phyloP scores from a whole-genome alignment of 139 green algal genomes.

The Chlamydomonas sp. region DNA sequence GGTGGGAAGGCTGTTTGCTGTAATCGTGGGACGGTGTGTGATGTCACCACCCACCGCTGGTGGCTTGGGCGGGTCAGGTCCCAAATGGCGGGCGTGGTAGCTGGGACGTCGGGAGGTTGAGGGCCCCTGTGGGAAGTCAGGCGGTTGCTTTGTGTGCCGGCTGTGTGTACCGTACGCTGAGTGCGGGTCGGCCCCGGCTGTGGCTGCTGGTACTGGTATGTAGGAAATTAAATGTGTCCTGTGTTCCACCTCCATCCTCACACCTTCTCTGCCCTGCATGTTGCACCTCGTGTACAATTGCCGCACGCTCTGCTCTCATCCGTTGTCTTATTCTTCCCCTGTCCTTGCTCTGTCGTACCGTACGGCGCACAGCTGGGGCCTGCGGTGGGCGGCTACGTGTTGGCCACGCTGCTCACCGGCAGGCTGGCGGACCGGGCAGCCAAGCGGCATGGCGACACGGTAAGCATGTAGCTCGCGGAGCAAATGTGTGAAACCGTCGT shows the following conservation, averaged over 20 bases:
- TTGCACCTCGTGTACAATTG: too few species aligned
- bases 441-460: conserved; percentile 8
- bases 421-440: conserved; percentile 52
- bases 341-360: not conserved
- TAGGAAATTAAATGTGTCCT: too few species aligned
- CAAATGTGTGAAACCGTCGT: too few species aligned
- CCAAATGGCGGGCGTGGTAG: not conserved
- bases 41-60: not conserved
- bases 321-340: not conserved
- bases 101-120: too few species aligned
- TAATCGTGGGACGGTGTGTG: not conserved
- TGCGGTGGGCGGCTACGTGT: conserved; percentile 50
- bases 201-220: too few species aligned
- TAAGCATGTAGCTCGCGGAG: not conserved
- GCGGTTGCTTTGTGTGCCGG: too few species aligned
- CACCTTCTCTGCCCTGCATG: too few species aligned
- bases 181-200: too few species aligned
- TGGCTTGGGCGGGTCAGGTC: not conserved
- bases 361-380: conserved; percentile 47
- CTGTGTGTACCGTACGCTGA: too few species aligned
- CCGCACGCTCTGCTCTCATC: not conserved
- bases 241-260: too few species aligned
- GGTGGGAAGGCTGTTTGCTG: not conserved
- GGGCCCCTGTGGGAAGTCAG: too few species aligned
- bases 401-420: conserved; percentile 60